phyloP scores from a whole-genome alignment of 1,284 basidiomycete species.

The Ustilago crameri region DNA sequence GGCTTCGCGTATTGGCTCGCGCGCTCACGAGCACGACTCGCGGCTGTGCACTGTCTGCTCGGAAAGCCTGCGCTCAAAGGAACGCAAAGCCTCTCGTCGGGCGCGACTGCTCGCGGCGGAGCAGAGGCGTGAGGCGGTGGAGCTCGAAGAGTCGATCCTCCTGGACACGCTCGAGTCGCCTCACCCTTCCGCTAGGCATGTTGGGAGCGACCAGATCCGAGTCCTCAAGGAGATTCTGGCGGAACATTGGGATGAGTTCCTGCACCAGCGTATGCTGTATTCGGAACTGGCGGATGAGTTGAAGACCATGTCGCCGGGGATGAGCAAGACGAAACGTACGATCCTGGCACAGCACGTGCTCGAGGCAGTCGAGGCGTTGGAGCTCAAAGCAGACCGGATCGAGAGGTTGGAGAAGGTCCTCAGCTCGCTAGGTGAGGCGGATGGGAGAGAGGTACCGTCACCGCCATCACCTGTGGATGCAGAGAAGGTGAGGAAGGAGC shows the following conservation, averaged over 20 bases:
- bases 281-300: conserved; percentile 65
- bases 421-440: not conserved
- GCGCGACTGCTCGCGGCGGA: conserved; percentile 24
- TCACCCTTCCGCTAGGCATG: conserved; percentile 3
- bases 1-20: conserved; percentile 10
- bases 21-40: conserved; percentile 17
- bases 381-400: conserved; percentile 61
- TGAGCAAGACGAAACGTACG: conserved; percentile 49
- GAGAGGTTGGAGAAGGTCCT: conserved; percentile 42
- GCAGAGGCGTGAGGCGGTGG: conserved; percentile 15
- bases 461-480: conserved; percentile 1
- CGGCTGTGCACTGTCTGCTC: conserved; percentile 44
- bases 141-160: conserved; percentile 41
- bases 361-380: conserved; percentile 62
- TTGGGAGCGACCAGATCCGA: not conserved
- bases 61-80: conserved; percentile 7
- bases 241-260: conserved; percentile 64
- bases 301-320: conserved; percentile 55
- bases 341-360: conserved; percentile 63
- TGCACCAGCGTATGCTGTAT: conserved; percentile 62
- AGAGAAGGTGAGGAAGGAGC: conserved; percentile 13
- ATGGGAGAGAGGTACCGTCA: not conserved
- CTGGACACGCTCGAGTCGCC: conserved; percentile 10
- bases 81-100: conserved; percentile 29
- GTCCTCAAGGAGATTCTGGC: conserved; percentile 33